Conservation (phyloP, 768 basidiomycete species). For the Daedalea quercina region DNA sequence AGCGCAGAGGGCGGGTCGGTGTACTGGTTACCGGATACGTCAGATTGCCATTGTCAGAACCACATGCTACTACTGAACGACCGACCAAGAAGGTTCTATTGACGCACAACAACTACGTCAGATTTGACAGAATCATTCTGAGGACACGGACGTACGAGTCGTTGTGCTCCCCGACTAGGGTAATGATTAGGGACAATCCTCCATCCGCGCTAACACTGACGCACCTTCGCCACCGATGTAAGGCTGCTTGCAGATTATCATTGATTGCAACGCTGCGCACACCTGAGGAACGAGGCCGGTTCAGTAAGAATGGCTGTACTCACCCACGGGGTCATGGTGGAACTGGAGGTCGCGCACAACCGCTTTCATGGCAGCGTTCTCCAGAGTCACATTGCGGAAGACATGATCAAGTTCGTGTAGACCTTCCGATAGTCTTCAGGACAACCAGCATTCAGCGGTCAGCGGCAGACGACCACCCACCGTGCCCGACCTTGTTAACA, state of each 20-base stretch:
- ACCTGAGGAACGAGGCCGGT: background rate
- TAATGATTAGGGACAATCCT: background rate
- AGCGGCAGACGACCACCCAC: slow-evolving; percentile 27
- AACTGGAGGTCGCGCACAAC: slow-evolving; percentile 76
- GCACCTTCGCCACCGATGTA: slow-evolving; percentile 88
- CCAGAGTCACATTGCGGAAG: slow-evolving; percentile 74
- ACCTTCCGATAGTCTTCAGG: slow-evolving; percentile 32
- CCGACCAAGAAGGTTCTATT: slow-evolving; percentile 67
- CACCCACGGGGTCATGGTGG: slow-evolving; percentile 81
- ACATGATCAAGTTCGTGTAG: slow-evolving; percentile 81
- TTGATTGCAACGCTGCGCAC: slow-evolving; percentile 72
- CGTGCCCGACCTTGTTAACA: slow-evolving; percentile 95
- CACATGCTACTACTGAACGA: slow-evolving; percentile 58
- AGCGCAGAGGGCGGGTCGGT: slow-evolving; percentile 88
- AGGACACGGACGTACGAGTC: slow-evolving; percentile 63
- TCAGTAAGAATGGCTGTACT: slow-evolving; percentile 10
- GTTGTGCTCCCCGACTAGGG: slow-evolving; percentile 79
- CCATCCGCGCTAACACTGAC: slow-evolving; percentile 4
- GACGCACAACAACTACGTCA: background rate
- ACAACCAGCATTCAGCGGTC: background rate
- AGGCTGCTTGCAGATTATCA: slow-evolving; percentile 95
- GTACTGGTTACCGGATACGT: slow-evolving; percentile 49
- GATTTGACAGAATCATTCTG: background rate
- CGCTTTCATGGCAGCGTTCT: slow-evolving; percentile 63
- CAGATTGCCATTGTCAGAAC: slow-evolving; percentile 26